These are phyloP conservation scores for Hypoxylon fuscum DNA, from an alignment of 495 filamentous ascomycete genomes.

Conservation along the genomic window DNA sequence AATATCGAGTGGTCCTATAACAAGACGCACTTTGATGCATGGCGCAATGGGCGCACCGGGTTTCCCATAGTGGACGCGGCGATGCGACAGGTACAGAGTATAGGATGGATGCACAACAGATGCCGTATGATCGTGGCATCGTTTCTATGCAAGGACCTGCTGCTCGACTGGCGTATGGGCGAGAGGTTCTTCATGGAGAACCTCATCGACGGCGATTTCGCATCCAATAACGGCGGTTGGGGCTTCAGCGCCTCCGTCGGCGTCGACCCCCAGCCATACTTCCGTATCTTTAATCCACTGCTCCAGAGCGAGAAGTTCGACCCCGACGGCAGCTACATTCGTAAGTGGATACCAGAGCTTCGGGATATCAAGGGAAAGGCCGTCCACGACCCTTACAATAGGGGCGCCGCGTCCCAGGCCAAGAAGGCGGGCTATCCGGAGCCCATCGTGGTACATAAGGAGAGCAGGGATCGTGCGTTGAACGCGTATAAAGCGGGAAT, in stretches of 20 bases:
- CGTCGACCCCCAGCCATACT: slow-evolving; percentile 92
- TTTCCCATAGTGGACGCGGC: slow-evolving; percentile 91
- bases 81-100: slow-evolving; percentile 80
- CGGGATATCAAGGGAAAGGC: slow-evolving; percentile 65
- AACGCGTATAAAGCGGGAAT: slow-evolving; percentile 76
- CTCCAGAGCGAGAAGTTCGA: slow-evolving; percentile 90
- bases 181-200: slow-evolving; percentile 90
- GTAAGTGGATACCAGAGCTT: slow-evolving; percentile 77
- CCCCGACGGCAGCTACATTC: slow-evolving; percentile 71
- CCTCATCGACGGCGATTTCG: slow-evolving; percentile 91
- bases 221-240: slow-evolving; percentile 93
- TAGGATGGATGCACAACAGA: slow-evolving; percentile 90
- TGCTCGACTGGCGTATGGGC: slow-evolving; percentile 90
- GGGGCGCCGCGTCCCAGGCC: slow-evolving; percentile 66
- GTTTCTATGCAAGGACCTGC: slow-evolving; percentile 85
- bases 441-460: slow-evolving; percentile 78
- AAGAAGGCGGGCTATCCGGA: slow-evolving; percentile 76
- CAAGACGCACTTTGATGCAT: slow-evolving; percentile 70
- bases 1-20: slow-evolving; percentile 86
- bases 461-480: slow-evolving; percentile 70
- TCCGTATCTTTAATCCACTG: slow-evolving; percentile 88
- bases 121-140: slow-evolving; percentile 88
- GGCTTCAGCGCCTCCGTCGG: slow-evolving; percentile 83
- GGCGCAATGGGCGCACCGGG: slow-evolving; percentile 81
- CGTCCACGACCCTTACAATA: slow-evolving; percentile 81